Conservation (phyloP, 140 eudicot genomes). For the Senecio squalidus region DNA sequence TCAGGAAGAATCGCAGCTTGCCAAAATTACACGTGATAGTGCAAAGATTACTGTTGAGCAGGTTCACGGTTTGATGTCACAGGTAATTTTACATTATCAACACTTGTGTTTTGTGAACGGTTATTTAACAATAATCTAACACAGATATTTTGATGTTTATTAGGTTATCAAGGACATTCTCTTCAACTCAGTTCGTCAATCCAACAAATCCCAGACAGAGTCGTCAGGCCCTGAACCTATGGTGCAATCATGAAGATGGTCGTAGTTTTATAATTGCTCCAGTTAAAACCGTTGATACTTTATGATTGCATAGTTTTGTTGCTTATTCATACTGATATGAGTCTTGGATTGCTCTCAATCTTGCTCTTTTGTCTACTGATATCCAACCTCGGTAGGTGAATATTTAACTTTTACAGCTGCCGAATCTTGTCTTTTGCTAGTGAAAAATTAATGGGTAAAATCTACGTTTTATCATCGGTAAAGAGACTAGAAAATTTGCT, state of each 20-base stretch:
- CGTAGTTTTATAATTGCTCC: constrained; percentile 9
- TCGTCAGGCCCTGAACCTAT: constrained; percentile 82
- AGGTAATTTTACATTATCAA: constrained; percentile 35
- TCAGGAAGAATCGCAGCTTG: constrained; percentile 94
- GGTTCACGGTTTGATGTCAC: constrained; percentile 99
- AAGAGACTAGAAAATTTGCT: too few species aligned
- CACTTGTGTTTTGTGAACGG: not conserved
- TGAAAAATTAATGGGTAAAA: too few species aligned
- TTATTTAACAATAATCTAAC: too few species aligned
- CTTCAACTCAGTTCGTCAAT: constrained; percentile 67
- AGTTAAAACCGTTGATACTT: not conserved
- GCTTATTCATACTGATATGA: constrained; percentile 11
- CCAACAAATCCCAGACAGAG: constrained; percentile 47
- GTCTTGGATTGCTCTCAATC: not conserved
- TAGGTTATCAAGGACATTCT: constrained; percentile 93
- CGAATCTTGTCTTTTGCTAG: too few species aligned
- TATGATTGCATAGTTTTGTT: constrained; percentile 22
- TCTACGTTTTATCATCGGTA: too few species aligned
- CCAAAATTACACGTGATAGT: constrained; percentile 88
- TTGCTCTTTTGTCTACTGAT: not conserved
- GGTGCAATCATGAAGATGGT: constrained; percentile 60
- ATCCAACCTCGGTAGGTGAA: not conserved
- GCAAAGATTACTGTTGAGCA: constrained; percentile 96
- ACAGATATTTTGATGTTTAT: not conserved
- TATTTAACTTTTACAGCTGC: too few species aligned